Percentiles rank a stretch among this genome's conserved stretches.
Conservation (phyloP, 371 early-diverging fungal genomes). For the Encephalitozoon romaleae region DNA sequence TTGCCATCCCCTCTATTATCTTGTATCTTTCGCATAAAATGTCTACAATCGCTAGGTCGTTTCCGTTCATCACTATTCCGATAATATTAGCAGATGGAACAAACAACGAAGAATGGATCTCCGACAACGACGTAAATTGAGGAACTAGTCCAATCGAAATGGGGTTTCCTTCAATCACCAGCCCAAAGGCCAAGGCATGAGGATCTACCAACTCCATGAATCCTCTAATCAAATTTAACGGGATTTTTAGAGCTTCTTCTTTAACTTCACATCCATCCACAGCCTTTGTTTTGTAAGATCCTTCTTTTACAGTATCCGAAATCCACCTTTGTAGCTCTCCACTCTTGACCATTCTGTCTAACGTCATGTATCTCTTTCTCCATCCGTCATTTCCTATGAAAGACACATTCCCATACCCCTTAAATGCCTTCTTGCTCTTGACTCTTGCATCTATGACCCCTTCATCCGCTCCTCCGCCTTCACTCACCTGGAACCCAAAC, state of each 20-base stretch:
- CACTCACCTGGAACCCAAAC: constrained; percentile 89
- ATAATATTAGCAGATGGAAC: not conserved
- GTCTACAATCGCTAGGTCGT: not conserved
- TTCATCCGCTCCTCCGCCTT: constrained; percentile 65
- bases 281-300: not conserved
- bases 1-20: not conserved
- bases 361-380: not conserved
- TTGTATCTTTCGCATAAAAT: not conserved
- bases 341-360: not conserved
- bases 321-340: not conserved
- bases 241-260: not conserved
- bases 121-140: not conserved
- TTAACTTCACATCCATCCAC: not conserved
- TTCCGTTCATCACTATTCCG: not conserved
- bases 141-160: constrained; percentile 1
- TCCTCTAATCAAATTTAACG: not conserved
- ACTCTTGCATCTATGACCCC: not conserved
- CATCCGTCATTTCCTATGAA: not conserved
- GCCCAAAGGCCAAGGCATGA: not conserved
- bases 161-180: not conserved
- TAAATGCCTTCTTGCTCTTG: not conserved
- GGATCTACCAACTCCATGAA: not conserved
- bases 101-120: not conserved
- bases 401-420: not conserved
- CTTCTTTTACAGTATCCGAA: not conserved